These are phyloP conservation scores for Boletus sp. DNA, from an alignment of 768 basidiomycete genomes.

Conservation along the genomic window DNA sequence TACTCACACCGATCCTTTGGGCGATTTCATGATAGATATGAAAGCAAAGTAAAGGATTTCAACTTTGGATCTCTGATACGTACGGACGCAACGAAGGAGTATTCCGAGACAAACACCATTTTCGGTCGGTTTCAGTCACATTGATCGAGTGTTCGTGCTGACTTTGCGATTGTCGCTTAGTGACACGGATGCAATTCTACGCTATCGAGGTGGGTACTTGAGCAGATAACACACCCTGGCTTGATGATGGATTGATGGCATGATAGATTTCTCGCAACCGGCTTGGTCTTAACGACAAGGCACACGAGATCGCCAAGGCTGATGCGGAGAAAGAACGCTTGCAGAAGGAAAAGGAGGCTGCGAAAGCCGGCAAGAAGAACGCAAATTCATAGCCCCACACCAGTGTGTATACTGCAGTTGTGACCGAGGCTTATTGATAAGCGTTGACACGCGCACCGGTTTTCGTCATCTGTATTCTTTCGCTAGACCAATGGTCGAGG, in stretches of 20 bases:
- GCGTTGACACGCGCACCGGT: background rate
- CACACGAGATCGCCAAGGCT: conserved; percentile 77
- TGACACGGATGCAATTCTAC: conserved; percentile 65
- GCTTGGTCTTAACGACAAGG: conserved; percentile 83
- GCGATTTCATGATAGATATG: conserved; percentile 54
- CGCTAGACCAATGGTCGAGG: background rate
- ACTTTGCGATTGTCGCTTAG: conserved; percentile 11
- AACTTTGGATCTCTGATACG: conserved; percentile 97
- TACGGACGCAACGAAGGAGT: conserved; percentile 74
- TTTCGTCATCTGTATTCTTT: conserved; percentile 1
- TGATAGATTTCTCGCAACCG: conserved; percentile 86
- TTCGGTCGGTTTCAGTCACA: conserved; percentile 58
- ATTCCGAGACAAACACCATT: conserved; percentile 89
- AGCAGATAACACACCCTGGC: conserved; percentile 9
- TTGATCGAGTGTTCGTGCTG: conserved; percentile 4
- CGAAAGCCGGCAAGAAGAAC: conserved; percentile 38
- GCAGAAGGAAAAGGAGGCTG: conserved; percentile 62
- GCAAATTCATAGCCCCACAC: conserved; percentile 23
- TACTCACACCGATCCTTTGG: conserved; percentile 2
- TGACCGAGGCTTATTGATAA: background rate
- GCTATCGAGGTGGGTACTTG: conserved; percentile 70
- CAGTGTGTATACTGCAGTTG: background rate
- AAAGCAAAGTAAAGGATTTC: conserved; percentile 87
- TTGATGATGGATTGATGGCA: background rate
- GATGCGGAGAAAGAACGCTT: conserved; percentile 54